phyloP scores from a whole-genome alignment of 2,329 filamentous ascomycete species.

The Exophiala sideris region DNA sequence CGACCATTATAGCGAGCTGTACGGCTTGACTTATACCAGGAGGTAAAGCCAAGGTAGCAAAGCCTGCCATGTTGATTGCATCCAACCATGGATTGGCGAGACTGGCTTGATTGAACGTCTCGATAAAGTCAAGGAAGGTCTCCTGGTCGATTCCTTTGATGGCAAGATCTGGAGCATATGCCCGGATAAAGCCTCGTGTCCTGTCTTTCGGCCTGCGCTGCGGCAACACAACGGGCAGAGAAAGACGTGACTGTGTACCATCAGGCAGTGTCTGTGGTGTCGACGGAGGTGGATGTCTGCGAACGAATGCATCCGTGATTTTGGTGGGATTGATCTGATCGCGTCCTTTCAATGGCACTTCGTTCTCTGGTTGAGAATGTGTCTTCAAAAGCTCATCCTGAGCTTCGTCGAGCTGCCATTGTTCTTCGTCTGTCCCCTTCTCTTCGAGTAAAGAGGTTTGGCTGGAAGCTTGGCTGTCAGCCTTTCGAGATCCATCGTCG shows the following conservation, averaged over 20 bases:
- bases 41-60: not conserved
- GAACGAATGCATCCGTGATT: conserved; percentile 4
- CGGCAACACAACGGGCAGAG: conserved; percentile 50
- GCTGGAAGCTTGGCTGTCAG: too few species aligned
- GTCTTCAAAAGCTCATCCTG: conserved; percentile 5
- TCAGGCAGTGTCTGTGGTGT: too few species aligned
- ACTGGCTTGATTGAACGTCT: conserved; percentile 39
- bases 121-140: conserved; percentile 48
- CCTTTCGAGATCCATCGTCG: not conserved
- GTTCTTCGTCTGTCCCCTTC: conserved; percentile 1
- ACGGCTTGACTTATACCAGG: conserved; percentile 1
- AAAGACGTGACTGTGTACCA: not conserved
- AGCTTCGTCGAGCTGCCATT: conserved; percentile 13
- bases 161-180: conserved; percentile 49
- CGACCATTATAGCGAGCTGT: conserved; percentile 5
- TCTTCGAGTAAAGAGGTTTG: not conserved
- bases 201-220: conserved; percentile 50
- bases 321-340: conserved; percentile 5
- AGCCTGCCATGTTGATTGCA: conserved; percentile 13
- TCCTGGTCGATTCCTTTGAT: conserved; percentile 46
- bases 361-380: not conserved
- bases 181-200: conserved; percentile 49
- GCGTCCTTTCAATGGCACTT: not conserved
- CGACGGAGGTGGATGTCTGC: not conserved
- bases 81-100: conserved; percentile 5